phyloP scores from a whole-genome alignment of 1,284 basidiomycete species.

The Leccinum angustisporum region DNA sequence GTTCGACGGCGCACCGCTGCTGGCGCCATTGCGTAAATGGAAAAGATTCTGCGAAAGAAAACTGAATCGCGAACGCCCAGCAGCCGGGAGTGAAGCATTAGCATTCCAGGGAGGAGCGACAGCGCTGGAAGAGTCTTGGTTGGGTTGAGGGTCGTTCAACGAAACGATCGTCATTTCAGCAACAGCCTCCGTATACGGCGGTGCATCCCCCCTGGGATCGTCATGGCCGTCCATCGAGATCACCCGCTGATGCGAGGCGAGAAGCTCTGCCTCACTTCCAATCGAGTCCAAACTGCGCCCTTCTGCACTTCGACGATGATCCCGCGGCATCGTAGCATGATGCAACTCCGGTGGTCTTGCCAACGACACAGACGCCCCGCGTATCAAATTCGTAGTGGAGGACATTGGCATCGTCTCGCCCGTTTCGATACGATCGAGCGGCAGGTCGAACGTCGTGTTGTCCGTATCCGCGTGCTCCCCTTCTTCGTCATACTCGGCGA shows the following conservation, averaged over 20 bases:
- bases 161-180: constrained; percentile 20
- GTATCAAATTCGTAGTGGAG: constrained; percentile 27
- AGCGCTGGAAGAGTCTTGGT: not conserved
- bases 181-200: constrained; percentile 62
- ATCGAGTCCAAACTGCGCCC: constrained; percentile 20
- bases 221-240: constrained; percentile 21
- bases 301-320: constrained; percentile 17
- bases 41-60: constrained; percentile 30
- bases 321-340: constrained; percentile 1
- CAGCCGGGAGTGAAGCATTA: not conserved
- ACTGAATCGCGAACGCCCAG: constrained; percentile 24
- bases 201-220: constrained; percentile 56
- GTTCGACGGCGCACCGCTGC: not conserved
- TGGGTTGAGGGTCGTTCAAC: constrained; percentile 13
- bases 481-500: constrained; percentile 33
- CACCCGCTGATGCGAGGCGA: constrained; percentile 25
- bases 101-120: not conserved
- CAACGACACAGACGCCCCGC: constrained; percentile 6
- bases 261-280: constrained; percentile 26
- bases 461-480: constrained; percentile 17
- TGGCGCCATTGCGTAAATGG: constrained; percentile 1
- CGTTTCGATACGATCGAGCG: constrained; percentile 25
- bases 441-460: constrained; percentile 16
- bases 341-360: constrained; percentile 20
- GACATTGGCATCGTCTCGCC: constrained; percentile 25